Conservation (phyloP, 805 yeast genomes). For the Jamesozyma jinghongensis region DNA sequence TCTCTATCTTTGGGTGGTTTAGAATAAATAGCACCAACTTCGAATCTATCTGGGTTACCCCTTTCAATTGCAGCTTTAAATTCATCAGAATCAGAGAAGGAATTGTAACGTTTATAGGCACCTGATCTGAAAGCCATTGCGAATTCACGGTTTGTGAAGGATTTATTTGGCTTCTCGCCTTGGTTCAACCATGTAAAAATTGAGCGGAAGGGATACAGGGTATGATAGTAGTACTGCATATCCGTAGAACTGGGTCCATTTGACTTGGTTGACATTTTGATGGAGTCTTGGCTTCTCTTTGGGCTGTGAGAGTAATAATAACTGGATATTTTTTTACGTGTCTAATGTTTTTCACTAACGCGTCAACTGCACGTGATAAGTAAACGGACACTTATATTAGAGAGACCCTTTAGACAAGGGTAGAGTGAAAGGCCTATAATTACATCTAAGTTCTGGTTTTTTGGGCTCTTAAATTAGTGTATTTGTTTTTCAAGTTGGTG, state of each 20-base stretch:
- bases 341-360: no score
- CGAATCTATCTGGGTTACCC: conserved; percentile 83
- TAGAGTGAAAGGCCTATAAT: no score
- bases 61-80: conserved; percentile 68
- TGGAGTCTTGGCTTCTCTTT: neutral
- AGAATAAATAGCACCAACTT: conserved; percentile 85
- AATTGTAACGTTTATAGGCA: conserved; percentile 82
- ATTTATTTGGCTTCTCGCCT: conserved; percentile 61
- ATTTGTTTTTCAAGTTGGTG: no score
- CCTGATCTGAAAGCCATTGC: conserved; percentile 86
- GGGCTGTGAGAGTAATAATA: no score
- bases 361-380: no score
- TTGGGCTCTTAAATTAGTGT: no score
- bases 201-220: conserved; percentile 64
- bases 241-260: conserved; percentile 39
- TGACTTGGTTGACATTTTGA: neutral
- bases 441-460: no score
- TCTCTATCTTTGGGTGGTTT: conserved; percentile 83
- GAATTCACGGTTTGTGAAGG: conserved; percentile 83
- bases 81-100: conserved; percentile 56
- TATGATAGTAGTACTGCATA: conserved; percentile 62
- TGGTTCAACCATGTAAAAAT: conserved; percentile 89
- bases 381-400: no score
- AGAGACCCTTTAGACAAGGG: no score
- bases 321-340: no score